Base-by-base conservation (phyloP, 805 yeast species). In the Zygotorulaspora florentina region DNA sequence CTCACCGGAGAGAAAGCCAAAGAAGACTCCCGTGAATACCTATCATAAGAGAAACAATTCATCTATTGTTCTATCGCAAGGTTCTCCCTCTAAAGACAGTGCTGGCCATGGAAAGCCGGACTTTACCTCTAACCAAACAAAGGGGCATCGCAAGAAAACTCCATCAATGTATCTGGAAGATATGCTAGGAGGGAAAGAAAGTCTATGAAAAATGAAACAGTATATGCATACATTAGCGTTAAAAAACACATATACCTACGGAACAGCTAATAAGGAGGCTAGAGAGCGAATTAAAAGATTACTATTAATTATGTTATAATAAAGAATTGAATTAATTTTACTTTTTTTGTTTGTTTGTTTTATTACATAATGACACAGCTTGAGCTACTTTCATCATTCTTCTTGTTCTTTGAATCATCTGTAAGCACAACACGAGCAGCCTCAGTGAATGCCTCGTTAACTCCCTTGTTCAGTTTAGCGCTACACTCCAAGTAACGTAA, bases 361-460 rank as follows among this genome's bases (percentile, higher is more conserved):
- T 9, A 13, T 67, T 58, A 73, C 76, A 73, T 71, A 53, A 73
- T 64, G 27, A 61, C 59, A 64, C 77, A 73, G 39, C 65, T 50
- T 37, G 64, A 59, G 11, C 63, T 59, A 7, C 62, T 65, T n/a
- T 61, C 65, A 8, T 62, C 60, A 43, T 74, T 76, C 51, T 71
- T 70, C 41, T 79, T 80, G 44, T 90, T 91, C 69, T 82, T 87
- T 41, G 95, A 86, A 61, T 80, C 87, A 11, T 96, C 96, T 51
- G 86, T 83, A 55, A 91, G 74, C 2, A 97, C 98, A 61, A 96
- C 90, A 65, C 99, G 82, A 7, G 98, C 96, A 36, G 98, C 99
- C 69, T 93, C 99, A 0, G 97, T 89, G 65, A 93, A 93, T 8
- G 97, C 98, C 70, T 93, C 99, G 62, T 95, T 93, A n/a, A 93